Conservation (phyloP, 176 grass and related monocot genomes). For the Hyparrhenia diplandra region DNA sequence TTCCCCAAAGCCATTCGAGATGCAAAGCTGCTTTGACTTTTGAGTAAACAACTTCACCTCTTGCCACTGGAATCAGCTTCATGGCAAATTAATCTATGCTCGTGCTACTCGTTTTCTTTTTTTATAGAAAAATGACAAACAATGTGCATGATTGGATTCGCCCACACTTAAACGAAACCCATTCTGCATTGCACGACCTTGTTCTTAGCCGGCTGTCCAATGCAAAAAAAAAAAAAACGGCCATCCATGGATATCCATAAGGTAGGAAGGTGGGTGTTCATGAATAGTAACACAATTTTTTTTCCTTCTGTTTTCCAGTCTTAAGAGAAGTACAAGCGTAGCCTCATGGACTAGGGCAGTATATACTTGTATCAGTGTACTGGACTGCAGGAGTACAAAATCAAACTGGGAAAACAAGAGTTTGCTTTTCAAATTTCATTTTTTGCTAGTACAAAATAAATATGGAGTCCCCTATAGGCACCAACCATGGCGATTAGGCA, state of each 20-base stretch:
- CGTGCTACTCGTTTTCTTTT: neutral
- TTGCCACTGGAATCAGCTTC: neutral
- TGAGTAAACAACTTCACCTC: neutral
- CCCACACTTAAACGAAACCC: neutral
- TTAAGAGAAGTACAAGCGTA: neutral
- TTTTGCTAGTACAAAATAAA: neutral
- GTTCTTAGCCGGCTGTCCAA: neutral
- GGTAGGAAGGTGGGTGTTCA: neutral
- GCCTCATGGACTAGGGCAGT: neutral
- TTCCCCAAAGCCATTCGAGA: too few species aligned
- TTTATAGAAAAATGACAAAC: neutral
- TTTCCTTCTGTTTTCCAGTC: neutral
- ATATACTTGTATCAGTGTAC: neutral
- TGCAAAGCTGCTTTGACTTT: neutral
- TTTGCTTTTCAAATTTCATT: neutral
- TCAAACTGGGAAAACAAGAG: neutral
- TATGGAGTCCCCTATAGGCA: neutral
- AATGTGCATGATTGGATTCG: neutral
- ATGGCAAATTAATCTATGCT: neutral
- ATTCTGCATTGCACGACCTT: conserved; percentile 7
- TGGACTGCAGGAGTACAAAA: neutral
- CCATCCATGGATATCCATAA: neutral
- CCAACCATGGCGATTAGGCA: neutral
- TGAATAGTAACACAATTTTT: neutral
- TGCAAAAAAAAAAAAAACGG: too few species aligned